Evolutionary conservation across 2,329 filamentous ascomycete genomes (phyloP), one percentile per base, ranked within the genome.

Genomic region (Chaetomium olivaceum): DNA sequence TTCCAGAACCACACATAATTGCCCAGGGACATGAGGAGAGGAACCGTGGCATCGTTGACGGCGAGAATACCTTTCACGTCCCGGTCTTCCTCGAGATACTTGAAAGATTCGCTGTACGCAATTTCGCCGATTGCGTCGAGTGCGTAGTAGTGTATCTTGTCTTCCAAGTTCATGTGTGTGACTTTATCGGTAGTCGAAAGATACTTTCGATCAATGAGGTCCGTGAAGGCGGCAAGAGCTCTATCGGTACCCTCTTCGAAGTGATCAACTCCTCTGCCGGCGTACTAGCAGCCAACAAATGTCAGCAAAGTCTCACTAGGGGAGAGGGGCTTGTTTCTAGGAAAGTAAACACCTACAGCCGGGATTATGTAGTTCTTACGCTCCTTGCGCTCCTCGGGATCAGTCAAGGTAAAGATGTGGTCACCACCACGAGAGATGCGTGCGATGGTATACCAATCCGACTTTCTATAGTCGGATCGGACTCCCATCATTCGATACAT

Each of bases 181-280:
- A 76, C 76, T 1, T 76, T 65, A 1, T 64, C 67, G 3, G 76
- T 71, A 1, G 71, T 79, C 3, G 79, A 80, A 9, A 80, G 68
- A 62, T 86, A 87, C 69, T 82, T 82, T 36, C 70, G 70, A 21
- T 80, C 77, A 39, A 87, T 77, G 2, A 86, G 76, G 1, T 77
- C 70, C 12, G 85, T 71, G 19, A 85, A 78, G 27, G 68, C 73
- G 16, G 73, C 36, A 1, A 81, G 68, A 58, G 80, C 78, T 4
- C 76, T 75, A 64, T 81, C 75, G 66, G 81, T 77, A 54, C 77
- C 77, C 1, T 74, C 68, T 52, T 80, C 77, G 54, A 78, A 80
- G 0, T 59, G 31, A 4, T 27, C 43, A n/a, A 62, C 56, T 7
- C 16, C 54, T 19, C 54, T 52, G 48, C 63, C 66, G 2, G 52